Evolutionary conservation across 2,329 filamentous ascomycete genomes (phyloP).

Genomic region (Myotisia sp.): DNA sequence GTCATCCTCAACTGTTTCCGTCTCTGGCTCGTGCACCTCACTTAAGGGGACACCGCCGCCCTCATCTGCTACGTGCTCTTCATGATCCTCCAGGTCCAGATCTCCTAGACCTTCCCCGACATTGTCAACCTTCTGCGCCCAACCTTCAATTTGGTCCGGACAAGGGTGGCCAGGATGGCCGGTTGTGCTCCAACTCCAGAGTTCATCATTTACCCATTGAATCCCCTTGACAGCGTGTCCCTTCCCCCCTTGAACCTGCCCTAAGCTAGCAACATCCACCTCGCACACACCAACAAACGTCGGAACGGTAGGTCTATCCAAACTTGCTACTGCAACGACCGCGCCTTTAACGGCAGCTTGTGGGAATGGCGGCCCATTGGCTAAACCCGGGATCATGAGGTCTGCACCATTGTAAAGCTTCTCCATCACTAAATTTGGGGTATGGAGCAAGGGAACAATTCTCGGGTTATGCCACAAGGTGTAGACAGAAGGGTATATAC

Average conservation of each 20-base stretch:
- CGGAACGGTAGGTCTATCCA: conserved; percentile 46
- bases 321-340: conserved; percentile 48
- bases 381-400: conserved; percentile 54
- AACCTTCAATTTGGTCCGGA: conserved; percentile 42
- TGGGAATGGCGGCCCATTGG: conserved; percentile 51
- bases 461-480: conserved; percentile 51
- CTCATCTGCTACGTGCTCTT: conserved; percentile 21
- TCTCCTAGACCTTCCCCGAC: conserved; percentile 26
- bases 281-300: conserved; percentile 51
- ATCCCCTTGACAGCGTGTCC: conserved; percentile 51
- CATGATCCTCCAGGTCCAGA: conserved; percentile 30
- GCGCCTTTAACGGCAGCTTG: conserved; percentile 43
- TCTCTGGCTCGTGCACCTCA: conserved; percentile 20
- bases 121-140: conserved; percentile 24
- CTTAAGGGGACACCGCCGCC: conserved; percentile 13
- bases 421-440: conserved; percentile 42
- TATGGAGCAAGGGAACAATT: conserved; percentile 50
- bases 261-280: conserved; percentile 44
- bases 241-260: conserved; percentile 44
- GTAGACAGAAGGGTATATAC: conserved; percentile 42
- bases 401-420: conserved; percentile 52
- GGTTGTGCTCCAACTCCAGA: conserved; percentile 49
- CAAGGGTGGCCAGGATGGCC: conserved; percentile 39
- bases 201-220: conserved; percentile 55
- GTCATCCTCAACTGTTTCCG: conserved; percentile 32